phyloP scores from a whole-genome alignment of 371 early-diverging fungal genomes.

The Circinella umbellata region DNA sequence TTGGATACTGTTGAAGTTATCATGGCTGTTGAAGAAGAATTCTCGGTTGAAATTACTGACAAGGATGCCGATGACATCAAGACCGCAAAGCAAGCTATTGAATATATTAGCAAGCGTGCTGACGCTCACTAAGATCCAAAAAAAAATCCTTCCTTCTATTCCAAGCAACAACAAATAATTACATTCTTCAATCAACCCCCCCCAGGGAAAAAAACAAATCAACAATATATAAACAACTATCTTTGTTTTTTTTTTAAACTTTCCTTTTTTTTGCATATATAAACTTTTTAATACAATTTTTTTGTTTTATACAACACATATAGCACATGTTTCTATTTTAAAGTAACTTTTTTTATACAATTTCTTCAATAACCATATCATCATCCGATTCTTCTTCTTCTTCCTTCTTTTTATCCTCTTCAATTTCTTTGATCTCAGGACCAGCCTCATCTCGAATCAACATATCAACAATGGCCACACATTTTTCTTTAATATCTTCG shows the following conservation, averaged over 20 bases:
- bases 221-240: too few species aligned
- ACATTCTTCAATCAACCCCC: too few species aligned
- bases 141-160: slow-evolving; percentile 2
- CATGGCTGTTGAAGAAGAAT: slow-evolving; percentile 99
- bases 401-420: slow-evolving; percentile 6
- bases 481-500: slow-evolving; percentile 67
- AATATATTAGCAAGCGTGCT: slow-evolving; percentile 76
- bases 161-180: background rate
- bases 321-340: background rate
- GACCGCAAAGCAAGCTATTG: slow-evolving; percentile 87
- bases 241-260: too few species aligned
- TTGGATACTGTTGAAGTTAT: slow-evolving; percentile 98
- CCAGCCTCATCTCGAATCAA: slow-evolving; percentile 85
- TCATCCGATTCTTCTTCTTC: slow-evolving; percentile 46
- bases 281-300: too few species aligned
- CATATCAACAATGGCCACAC: slow-evolving; percentile 84
- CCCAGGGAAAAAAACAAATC: too few species aligned
- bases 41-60: slow-evolving; percentile 96
- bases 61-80: slow-evolving; percentile 96
- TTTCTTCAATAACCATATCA: slow-evolving; percentile 62
- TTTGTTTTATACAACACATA: background rate
- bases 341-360: slow-evolving; percentile 34
- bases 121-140: slow-evolving; percentile 77
- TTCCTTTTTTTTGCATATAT: too few species aligned
- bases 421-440: slow-evolving; percentile 30